Evolutionary conservation across 345 rosid species (phyloP), one percentile per base, ranked within the genome.

Genomic region (Melaleuca alternifolia): DNA sequence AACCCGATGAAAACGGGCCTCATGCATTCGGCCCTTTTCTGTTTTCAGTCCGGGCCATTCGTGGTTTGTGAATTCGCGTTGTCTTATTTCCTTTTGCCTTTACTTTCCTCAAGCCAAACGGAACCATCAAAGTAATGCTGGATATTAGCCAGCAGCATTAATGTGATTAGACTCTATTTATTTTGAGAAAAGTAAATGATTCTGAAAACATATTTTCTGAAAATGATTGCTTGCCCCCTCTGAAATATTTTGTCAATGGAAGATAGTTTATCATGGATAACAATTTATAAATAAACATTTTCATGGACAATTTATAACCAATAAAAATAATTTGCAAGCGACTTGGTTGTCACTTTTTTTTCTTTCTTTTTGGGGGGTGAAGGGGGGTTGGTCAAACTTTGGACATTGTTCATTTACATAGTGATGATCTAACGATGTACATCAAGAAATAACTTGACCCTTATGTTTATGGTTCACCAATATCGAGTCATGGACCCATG

Each of bases 401-500:
- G 76, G 76, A 30, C 13, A 33, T 15, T 71, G 6, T 16, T 33
- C 48, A 37, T 20, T 71, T 2, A 18, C 1, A 16, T 71, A 9
- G 48, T 33, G 48, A 37, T 18, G 26, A 10, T 71, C 26, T 71
- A 37, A 71, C 2, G 79, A 71, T 71, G 13, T 33, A 8, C 79
- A 33, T 33, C 18, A 16, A 65, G 79, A 37, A 65, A 65, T 24
- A 18, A 1, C 3, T 37, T 18, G 48, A 41, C 7, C 48, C 26
- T 37, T 59, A 2, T 37, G 48, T 71, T 37, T 41, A 37, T 18
- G 7, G 26, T 37, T 71, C 48, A 0, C 24, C 11, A 18, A 1
- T 10, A 13, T 37, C 7, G 3, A 71, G 48, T 71, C 48, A 3
- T n/a, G n/a, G n/a, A n/a, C n/a, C n/a, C n/a, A n/a, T 5, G 0